phyloP scores from a whole-genome alignment of 1,139 yeast genomes.

The Debaryomyces psychrophilus region DNA sequence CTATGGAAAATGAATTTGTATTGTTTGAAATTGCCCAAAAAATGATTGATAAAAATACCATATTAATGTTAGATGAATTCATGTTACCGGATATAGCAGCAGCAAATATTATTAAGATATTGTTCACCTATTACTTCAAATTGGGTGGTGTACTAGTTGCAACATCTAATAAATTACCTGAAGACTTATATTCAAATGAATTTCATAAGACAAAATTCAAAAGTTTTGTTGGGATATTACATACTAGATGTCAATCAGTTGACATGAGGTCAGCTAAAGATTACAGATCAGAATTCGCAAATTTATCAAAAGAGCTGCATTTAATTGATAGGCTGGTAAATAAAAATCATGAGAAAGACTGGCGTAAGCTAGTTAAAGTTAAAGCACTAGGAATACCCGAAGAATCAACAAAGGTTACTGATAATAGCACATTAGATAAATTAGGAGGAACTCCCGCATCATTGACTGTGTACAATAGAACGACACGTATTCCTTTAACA shows the following conservation, averaged over 20 bases:
- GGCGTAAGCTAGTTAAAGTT: conserved; percentile 37
- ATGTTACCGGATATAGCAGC: conserved; percentile 75
- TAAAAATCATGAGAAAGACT: conserved; percentile 29
- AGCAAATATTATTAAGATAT: conserved; percentile 65
- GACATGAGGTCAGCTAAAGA: conserved; percentile 66
- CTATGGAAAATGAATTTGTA: conserved; percentile 65
- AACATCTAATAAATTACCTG: conserved; percentile 71
- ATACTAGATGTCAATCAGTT: conserved; percentile 61
- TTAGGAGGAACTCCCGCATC: conserved; percentile 31
- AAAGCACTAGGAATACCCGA: conserved; percentile 22
- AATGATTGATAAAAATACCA: conserved; percentile 60
- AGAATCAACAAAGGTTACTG: conserved; percentile 16
- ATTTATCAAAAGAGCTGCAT: conserved; percentile 24
- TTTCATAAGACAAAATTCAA: conserved; percentile 62
- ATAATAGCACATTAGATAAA: conserved; percentile 23
- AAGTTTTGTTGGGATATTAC: conserved; percentile 57
- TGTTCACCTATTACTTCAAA: conserved; percentile 70
- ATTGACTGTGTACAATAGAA: conserved; percentile 60
- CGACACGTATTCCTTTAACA: conserved; percentile 49
- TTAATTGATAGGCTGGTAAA: conserved; percentile 35
- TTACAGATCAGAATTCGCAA: conserved; percentile 51
- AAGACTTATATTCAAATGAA: conserved; percentile 66
- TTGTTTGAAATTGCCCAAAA: conserved; percentile 69
- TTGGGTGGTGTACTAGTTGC: conserved; percentile 76
- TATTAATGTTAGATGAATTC: conserved; percentile 70